Evolutionary conservation across 1,284 basidiomycete genomes (phyloP).

Genomic region (Leccinum angustisporum): DNA sequence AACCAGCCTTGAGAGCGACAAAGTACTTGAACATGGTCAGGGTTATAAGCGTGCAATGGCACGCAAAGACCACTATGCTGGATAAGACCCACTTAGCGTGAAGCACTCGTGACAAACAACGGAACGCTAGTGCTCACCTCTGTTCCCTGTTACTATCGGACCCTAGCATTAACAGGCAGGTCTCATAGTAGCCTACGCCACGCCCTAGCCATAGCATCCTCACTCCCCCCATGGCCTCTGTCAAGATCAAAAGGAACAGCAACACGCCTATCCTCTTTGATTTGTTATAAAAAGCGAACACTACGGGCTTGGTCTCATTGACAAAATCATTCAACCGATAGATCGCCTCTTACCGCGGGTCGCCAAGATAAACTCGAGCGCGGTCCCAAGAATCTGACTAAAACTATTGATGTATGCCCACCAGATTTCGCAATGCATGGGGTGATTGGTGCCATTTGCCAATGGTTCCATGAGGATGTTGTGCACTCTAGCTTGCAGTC

Average conservation of each 20-base stretch:
- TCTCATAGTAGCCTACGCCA: not conserved
- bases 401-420: slow-evolving; percentile 6
- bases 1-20: slow-evolving; percentile 9
- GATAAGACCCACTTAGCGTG: not conserved
- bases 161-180: slow-evolving; percentile 14
- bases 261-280: slow-evolving; percentile 19
- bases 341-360: slow-evolving; percentile 16
- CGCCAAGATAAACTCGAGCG: slow-evolving; percentile 21
- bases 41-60: slow-evolving; percentile 21
- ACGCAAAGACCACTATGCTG: slow-evolving; percentile 18
- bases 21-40: slow-evolving; percentile 25
- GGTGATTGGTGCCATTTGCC: slow-evolving; percentile 15
- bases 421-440: slow-evolving; percentile 18
- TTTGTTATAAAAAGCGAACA: slow-evolving; percentile 24
- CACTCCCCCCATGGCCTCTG: slow-evolving; percentile 7
- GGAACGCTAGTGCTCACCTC: slow-evolving; percentile 5
- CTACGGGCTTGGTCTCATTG: slow-evolving; percentile 4
- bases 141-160: slow-evolving; percentile 1
- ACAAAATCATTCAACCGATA: not conserved
- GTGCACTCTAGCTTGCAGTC: slow-evolving; percentile 15
- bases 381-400: slow-evolving; percentile 11
- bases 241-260: slow-evolving; percentile 12
- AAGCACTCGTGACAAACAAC: not conserved
- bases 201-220: slow-evolving; percentile 8
- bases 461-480: slow-evolving; percentile 11